Evolutionary conservation across 495 filamentous ascomycete genomes (phyloP).

Genomic region (Aspergillus baeticus): DNA sequence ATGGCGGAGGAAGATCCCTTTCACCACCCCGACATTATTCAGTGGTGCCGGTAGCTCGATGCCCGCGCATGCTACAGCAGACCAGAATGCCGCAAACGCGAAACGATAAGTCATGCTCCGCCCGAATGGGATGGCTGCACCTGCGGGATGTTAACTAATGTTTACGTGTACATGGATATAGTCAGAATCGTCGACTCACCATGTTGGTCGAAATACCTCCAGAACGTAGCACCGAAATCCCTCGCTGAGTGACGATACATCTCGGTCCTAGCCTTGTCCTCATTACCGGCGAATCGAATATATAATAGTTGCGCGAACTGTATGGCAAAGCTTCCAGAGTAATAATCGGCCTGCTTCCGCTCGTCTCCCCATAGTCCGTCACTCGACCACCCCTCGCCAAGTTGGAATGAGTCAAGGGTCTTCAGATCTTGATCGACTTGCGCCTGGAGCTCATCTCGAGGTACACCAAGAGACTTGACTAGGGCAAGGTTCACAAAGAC

Average conservation of each 20-base stretch:
- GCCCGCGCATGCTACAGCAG: constrained; percentile 64
- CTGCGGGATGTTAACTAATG: too few relatives aligned
- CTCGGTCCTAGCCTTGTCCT: constrained; percentile 40
- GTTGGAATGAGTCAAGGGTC: constrained; percentile 24
- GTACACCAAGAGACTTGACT: constrained; percentile 12
- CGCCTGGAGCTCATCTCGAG: constrained; percentile 1
- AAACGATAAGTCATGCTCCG: constrained; percentile 73
- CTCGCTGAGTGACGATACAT: constrained; percentile 64
- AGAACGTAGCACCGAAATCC: constrained; percentile 59
- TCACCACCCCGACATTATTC: constrained; percentile 52
- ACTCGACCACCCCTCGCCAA: constrained; percentile 71
- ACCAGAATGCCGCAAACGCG: constrained; percentile 75
- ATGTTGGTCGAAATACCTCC: constrained; percentile 57
- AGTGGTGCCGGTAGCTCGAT: constrained; percentile 60
- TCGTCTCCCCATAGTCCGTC: constrained; percentile 61
- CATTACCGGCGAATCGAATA: constrained; percentile 13
- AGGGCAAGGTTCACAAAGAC: constrained; percentile 25
- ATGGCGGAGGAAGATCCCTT: constrained; percentile 68
- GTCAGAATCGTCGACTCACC: constrained; percentile 9
- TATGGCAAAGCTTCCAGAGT: constrained; percentile 27
- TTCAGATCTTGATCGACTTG: constrained; percentile 17
- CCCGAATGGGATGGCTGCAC: constrained; percentile 61
- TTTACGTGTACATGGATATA: too few relatives aligned
- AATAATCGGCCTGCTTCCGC: constrained; percentile 24
- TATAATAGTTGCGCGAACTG: constrained; percentile 26